Evolutionary conservation across 1,139 yeast genomes (phyloP).

Genomic region (Hemisphaericaspora lyxosophila): DNA sequence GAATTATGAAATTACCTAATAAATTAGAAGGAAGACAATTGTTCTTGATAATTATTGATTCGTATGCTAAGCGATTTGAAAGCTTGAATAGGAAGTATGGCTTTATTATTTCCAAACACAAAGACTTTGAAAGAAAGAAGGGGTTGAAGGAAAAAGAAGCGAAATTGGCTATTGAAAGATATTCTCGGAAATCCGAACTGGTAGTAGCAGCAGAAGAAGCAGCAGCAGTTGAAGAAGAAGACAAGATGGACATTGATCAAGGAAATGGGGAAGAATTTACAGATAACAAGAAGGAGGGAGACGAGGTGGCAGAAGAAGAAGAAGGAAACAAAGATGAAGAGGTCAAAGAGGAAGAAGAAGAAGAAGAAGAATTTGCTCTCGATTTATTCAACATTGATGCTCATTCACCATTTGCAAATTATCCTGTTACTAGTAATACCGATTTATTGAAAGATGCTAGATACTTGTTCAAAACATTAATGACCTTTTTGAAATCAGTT

Average conservation of each 20-base stretch:
- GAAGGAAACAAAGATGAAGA: constrained; percentile 11
- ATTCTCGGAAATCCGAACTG: constrained; percentile 25
- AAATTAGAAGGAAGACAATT: constrained; percentile 84
- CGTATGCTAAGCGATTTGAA: constrained; percentile 81
- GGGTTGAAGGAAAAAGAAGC: constrained; percentile 43
- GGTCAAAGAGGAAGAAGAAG: constrained; percentile 21
- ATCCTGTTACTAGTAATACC: constrained; percentile 36
- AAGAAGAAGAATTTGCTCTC: constrained; percentile 28
- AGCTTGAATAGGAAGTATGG: constrained; percentile 71
- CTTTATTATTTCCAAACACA: constrained; percentile 65
- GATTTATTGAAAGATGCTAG: constrained; percentile 87
- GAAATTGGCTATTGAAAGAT: constrained; percentile 41
- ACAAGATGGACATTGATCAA: constrained; percentile 18
- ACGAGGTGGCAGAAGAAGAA: constrained; percentile 18
- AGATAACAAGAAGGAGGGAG: constrained; percentile 18
- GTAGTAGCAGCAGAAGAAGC: constrained; percentile 1
- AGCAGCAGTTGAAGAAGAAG: constrained; percentile 8
- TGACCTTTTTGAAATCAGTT: constrained; percentile 88
- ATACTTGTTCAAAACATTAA: constrained; percentile 79
- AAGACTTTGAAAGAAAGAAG: constrained; percentile 48
- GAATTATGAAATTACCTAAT: constrained; percentile 80
- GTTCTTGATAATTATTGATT: constrained; percentile 77
- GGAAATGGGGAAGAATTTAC: constrained; percentile 25
- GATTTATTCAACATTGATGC: constrained; percentile 42
- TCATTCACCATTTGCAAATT: constrained; percentile 38